A percentile compares a stretch with the other conserved stretches of the same genome.
Evolutionary conservation across 306 rosid genomes (phyloP).

Genomic region (Ammopiptanthus mongolicus): DNA sequence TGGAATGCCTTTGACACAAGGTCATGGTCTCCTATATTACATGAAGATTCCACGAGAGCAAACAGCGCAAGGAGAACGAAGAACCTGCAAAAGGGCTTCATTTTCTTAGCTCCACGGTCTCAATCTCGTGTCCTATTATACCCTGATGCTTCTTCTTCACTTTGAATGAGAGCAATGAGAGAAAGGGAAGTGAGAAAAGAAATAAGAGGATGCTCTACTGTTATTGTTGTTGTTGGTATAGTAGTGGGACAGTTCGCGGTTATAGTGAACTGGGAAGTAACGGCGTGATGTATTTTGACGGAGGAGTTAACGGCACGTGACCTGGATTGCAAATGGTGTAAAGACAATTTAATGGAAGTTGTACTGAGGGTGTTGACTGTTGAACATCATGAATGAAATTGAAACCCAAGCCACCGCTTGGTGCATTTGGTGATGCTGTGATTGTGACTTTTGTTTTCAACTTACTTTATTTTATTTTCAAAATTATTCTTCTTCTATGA

Average conservation of each 20-base stretch:
- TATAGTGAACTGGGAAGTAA: conserved; percentile 35
- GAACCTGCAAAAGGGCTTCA: conserved; percentile 28
- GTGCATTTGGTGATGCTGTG: conserved; percentile 29
- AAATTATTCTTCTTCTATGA: neutral
- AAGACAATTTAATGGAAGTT: conserved; percentile 11
- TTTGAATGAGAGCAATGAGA: neutral
- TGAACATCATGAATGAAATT: neutral
- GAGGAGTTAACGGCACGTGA: conserved; percentile 28
- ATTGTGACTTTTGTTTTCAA: conserved; percentile 26
- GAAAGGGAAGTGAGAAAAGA: neutral
- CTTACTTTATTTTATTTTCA: neutral
- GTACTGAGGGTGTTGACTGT: conserved; percentile 45
- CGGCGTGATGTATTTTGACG: conserved; percentile 35
- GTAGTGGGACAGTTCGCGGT: conserved; percentile 28
- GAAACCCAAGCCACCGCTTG: conserved; percentile 5
- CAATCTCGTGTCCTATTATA: neutral
- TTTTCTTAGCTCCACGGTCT: conserved; percentile 8
- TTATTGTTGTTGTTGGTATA: neutral
- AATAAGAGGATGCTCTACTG: neutral
- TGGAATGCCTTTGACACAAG: conserved; percentile 53
- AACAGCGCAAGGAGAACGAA: conserved; percentile 37
- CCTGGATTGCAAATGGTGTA: neutral
- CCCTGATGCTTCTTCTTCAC: neutral
- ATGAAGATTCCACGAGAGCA: conserved; percentile 39
- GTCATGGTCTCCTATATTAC: conserved; percentile 44